phyloP scores from a whole-genome alignment of 352 stramenopile genomes.

The Phytopythium ostracodes region DNA sequence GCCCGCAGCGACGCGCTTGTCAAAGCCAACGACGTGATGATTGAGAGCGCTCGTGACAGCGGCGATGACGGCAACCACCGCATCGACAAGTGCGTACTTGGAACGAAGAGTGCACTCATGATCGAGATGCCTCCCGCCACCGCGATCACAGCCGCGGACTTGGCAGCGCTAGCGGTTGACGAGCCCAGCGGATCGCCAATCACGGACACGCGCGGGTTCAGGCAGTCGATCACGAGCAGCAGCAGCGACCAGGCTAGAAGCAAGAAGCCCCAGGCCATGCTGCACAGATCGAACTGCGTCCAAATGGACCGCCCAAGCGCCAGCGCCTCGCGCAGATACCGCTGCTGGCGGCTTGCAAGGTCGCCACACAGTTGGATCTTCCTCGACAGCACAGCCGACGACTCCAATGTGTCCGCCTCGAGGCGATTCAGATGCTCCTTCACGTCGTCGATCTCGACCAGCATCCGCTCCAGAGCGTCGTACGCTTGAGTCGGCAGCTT shows the following conservation, averaged over 20 bases:
- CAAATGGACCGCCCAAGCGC: slow-evolving; percentile 71
- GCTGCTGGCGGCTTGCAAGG: slow-evolving; percentile 35
- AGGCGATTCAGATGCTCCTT: slow-evolving; percentile 12
- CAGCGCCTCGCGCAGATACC: slow-evolving; percentile 62
- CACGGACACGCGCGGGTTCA: background rate
- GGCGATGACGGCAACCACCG: slow-evolving; percentile 18
- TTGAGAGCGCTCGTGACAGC: slow-evolving; percentile 20
- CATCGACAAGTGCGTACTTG: background rate
- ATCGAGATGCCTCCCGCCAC: slow-evolving; percentile 5
- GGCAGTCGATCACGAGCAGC: slow-evolving; percentile 7
- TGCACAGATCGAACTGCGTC: slow-evolving; percentile 85
- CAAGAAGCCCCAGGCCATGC: slow-evolving; percentile 64
- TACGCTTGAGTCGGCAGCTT: slow-evolving; percentile 59
- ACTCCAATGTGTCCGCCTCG: background rate
- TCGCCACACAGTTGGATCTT: slow-evolving; percentile 27
- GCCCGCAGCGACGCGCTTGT: background rate
- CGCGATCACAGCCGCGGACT: background rate
- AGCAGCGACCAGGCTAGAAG: slow-evolving; percentile 43
- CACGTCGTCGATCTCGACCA: slow-evolving; percentile 28
- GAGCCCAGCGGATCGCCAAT: background rate
- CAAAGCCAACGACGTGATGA: background rate
- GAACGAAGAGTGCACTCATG: background rate
- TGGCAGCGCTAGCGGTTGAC: background rate
- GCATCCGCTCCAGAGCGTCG: slow-evolving; percentile 51
- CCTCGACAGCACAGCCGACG: background rate